A percentile compares a stretch with the other conserved stretches of the same genome.
These are phyloP conservation scores for Orbilia quercus DNA, from an alignment of 2,329 filamentous ascomycete genomes.

Conservation along the genomic window DNA sequence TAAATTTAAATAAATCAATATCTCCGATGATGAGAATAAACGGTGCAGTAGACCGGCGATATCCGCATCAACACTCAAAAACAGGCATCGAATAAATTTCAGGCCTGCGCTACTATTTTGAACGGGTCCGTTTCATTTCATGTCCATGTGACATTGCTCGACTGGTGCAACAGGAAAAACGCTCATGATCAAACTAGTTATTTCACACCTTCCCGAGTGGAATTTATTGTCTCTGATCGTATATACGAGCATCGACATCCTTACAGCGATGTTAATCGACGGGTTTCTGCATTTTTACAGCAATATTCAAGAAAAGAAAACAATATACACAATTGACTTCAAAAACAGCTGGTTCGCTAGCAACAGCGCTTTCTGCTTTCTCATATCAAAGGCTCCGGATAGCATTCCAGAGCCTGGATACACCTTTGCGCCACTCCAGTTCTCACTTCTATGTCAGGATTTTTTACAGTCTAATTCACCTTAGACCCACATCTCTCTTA, in stretches of 20 bases:
- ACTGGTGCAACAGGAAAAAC: background rate
- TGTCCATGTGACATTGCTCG: conserved; percentile 1
- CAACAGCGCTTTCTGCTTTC: background rate
- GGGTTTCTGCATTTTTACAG: conserved; percentile 25
- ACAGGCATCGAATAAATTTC: background rate
- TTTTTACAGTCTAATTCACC: too few species aligned
- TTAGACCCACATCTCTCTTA: background rate
- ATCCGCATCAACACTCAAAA: conserved; percentile 2
- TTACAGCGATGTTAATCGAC: background rate
- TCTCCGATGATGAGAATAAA: conserved; percentile 21
- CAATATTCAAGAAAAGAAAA: conserved; percentile 16
- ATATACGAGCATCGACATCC: conserved; percentile 2
- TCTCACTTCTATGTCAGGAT: too few species aligned
- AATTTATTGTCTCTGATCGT: background rate
- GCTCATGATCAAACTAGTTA: too few species aligned
- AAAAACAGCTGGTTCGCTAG: conserved; percentile 18
- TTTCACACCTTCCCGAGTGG: background rate
- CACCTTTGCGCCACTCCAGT: background rate
- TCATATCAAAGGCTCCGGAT: conserved; percentile 11
- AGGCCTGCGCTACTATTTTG: background rate
- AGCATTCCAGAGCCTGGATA: background rate
- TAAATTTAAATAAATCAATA: background rate
- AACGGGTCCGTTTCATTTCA: background rate
- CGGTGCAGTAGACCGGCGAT: conserved; percentile 4
- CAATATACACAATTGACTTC: conserved; percentile 41